Evolutionary conservation across 176 grass and related monocot species (phyloP), one percentile per base, ranked within the genome.

Genomic region (Tillandsia fasciculata): DNA sequence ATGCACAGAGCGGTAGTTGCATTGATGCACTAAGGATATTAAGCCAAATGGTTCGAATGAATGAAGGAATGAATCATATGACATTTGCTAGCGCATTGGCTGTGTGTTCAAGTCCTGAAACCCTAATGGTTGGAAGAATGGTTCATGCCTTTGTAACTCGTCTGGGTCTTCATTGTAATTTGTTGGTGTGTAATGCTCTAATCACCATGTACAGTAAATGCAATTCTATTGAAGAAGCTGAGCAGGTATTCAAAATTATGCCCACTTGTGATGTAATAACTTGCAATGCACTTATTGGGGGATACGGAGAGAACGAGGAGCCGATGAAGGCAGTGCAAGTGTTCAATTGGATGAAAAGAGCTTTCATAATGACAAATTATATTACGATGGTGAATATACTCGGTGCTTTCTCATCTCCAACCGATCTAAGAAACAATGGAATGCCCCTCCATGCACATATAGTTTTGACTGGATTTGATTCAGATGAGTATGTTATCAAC

Each of bases 181-280:
- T 96, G 68, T 72, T 90, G 52, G 75, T 79, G n/a, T 26, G 54
- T 64, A 84, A 84, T 74, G 50, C 81, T 64, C 71, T 84, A 12
- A 77, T 91, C 50, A 83, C 91, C 56, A 91, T 96, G 84, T 96
- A 96, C 67, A 82, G 74, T 26, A 96, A 80, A 78, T 96, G 84
- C 73, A 91, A 69, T 77, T 64, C 64, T 1, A 81, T 84, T 70
- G 56, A 81, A 79, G 80, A 88, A 70, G 76, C 85, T 4, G 48
- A 28, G 42, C 65, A 14, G 72, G 77, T 91, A 47, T 96, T 86
- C 71, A 77, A 74, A 64, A 83, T 50, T 0, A 91, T 96, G 85
- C 74, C 49, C 0, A 68, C 18, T 83, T 24, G 47, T 54, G 91
- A 96, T 81, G 79, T 86, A 50, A 70, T 96, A 73, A 85, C 87